Evolutionary conservation across 768 basidiomycete genomes (phyloP).

Genomic region (Pisolithus marmoratus): DNA sequence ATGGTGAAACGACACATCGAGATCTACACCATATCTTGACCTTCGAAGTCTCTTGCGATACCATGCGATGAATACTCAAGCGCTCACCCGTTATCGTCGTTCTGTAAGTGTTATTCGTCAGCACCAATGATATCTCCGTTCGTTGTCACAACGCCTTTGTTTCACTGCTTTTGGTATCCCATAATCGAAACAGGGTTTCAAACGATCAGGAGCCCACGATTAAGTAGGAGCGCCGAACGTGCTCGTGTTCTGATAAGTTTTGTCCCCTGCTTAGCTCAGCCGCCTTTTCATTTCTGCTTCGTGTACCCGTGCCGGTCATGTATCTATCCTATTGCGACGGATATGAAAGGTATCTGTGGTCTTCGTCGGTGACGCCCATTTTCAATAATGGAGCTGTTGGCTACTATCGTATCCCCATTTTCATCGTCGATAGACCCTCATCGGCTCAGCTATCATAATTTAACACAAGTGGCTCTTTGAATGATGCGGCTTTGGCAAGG

Average conservation of each 20-base stretch:
- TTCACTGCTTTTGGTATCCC: too few species aligned
- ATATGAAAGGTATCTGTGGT: background rate
- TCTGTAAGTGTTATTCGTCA: background rate
- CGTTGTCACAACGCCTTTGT: too few species aligned
- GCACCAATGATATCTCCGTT: background rate
- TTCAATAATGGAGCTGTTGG: background rate
- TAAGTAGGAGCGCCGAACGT: too few species aligned
- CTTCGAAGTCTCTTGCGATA: background rate
- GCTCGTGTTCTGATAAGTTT: background rate
- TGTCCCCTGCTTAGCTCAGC: background rate
- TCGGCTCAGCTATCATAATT: background rate
- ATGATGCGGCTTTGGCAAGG: background rate
- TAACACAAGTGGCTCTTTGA: background rate
- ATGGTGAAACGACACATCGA: slow-evolving; percentile 7
- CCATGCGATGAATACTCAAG: background rate
- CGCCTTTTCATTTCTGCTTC: background rate
- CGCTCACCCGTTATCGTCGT: background rate
- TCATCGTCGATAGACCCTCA: background rate
- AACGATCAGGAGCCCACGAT: too few species aligned
- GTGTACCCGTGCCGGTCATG: too few species aligned
- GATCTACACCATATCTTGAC: too few species aligned
- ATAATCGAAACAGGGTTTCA: too few species aligned
- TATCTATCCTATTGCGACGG: background rate
- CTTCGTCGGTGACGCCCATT: background rate
- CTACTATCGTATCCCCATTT: background rate